A percentile compares a stretch with the other conserved stretches of the same genome.
These are phyloP conservation scores for Sanghuangporus weigelae DNA, from an alignment of 1,284 basidiomycete species.

Conservation along the genomic window DNA sequence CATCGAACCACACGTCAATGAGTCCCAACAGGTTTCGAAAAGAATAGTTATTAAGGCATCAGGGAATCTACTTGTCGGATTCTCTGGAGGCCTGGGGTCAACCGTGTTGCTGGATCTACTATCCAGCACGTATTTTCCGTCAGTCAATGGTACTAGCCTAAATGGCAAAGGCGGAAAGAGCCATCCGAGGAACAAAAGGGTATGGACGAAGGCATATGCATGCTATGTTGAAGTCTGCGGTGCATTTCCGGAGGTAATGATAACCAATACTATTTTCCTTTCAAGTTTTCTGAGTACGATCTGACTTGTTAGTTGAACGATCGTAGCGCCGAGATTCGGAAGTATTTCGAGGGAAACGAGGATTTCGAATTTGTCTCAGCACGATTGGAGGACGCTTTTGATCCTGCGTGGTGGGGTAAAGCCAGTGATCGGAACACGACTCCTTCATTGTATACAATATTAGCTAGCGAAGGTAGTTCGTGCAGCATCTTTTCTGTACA, in stretches of 20 bases:
- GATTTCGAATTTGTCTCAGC: slow-evolving; percentile 55
- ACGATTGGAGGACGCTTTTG: slow-evolving; percentile 68
- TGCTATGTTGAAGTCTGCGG: slow-evolving; percentile 67
- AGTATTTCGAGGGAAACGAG: slow-evolving; percentile 41
- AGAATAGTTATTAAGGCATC: slow-evolving; percentile 54
- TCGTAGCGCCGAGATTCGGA: slow-evolving; percentile 45
- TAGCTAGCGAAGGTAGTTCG: slow-evolving; percentile 49
- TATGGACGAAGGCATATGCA: slow-evolving; percentile 58
- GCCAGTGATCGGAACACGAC: slow-evolving; percentile 30
- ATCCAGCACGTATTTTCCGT: slow-evolving; percentile 52
- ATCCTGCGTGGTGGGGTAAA: slow-evolving; percentile 57
- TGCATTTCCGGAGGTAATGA: slow-evolving; percentile 51
- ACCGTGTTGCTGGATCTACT: slow-evolving; percentile 67
- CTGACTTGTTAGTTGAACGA: slow-evolving; percentile 44
- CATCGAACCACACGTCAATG: slow-evolving; percentile 61
- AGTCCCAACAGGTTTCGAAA: slow-evolving; percentile 41
- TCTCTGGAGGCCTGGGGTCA: slow-evolving; percentile 72
- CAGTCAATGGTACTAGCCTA: slow-evolving; percentile 22
- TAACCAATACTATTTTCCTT: neutral
- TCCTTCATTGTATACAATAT: slow-evolving; percentile 36
- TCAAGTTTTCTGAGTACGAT: slow-evolving; percentile 15
- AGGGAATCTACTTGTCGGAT: slow-evolving; percentile 61
- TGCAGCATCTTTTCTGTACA: slow-evolving; percentile 6
- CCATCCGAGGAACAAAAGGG: slow-evolving; percentile 56
- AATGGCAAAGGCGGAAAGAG: slow-evolving; percentile 48